Base-by-base conservation (phyloP, 2,329 filamentous ascomycete genomes). In the Aspergillus sp. region DNA sequence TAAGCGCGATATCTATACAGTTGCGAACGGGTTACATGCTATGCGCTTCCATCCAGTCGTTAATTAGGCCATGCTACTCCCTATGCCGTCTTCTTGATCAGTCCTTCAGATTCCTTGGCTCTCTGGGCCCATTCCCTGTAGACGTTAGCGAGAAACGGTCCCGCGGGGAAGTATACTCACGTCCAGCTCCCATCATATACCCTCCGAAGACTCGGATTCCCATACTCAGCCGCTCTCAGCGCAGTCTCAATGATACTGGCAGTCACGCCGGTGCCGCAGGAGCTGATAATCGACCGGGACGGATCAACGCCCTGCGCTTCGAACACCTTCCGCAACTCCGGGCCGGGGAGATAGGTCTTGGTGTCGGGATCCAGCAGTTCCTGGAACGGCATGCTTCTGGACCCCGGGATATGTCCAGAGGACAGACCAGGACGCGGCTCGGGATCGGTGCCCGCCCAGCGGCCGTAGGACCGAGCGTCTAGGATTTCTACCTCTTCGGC, bases 111-210 rank as follows among this genome's bases (percentile, higher is more conserved):
- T 29, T 61, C 59, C 34, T 60, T 58, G 6, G 68, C 66, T 34
- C 67, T 58, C 33, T 67, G 66, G 15, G 68, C 67, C 67, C 67
- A 71, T 55, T 71, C 68, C 27, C 65, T 67, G 43, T 28, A 16
- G 3, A 15, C 15, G 12, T 12, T 24, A 13, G 29, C 29, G 15
- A 6, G 29, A n/a, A 30, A 3, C 12, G 11, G 8, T 12, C 8
- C 12, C 10, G 2, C 11, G 15, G 15, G 35, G 32, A 26, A 16
- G n/a, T 27, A 26, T 24, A 80, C 83, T 78, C 69, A 93, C 74
- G 91, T 96, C 91, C 91, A 98, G 60, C 88, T 94, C 29, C 91
- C 91, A 58, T 98, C 91, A 52, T 98, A 98, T 14, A 98, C 70
- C 53, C 74, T 79, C 45, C 84, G 75, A 34, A 74, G 74, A 39